Conservation (phyloP, 192 early-diverging fungal species). For the Dissophora globulifera region DNA sequence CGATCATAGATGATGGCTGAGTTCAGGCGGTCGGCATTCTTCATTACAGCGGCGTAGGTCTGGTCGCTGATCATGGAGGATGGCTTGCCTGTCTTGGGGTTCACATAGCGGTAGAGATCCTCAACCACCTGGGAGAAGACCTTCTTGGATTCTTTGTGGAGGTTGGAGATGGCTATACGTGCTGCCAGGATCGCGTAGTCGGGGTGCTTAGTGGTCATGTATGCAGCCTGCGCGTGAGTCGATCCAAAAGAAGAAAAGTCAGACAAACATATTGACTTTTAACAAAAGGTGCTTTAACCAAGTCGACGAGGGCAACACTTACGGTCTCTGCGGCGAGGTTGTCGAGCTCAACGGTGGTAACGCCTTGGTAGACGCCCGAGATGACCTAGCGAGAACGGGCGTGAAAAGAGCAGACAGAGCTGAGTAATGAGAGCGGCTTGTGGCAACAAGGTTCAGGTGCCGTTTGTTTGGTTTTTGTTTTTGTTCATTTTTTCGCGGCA, state of each 20-base stretch:
- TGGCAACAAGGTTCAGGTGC: no score
- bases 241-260: background rate
- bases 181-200: conserved; percentile 98
- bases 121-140: conserved; percentile 85
- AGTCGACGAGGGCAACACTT: no score
- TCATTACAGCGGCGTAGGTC: conserved; percentile 73
- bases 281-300: no score
- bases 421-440: no score
- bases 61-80: conserved; percentile 90
- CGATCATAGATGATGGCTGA: conserved; percentile 96
- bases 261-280: no score
- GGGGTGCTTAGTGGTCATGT: conserved; percentile 95
- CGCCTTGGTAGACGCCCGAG: conserved; percentile 86
- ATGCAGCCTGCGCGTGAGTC: conserved; percentile 70
- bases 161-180: conserved; percentile 96
- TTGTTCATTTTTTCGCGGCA: no score
- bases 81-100: conserved; percentile 89
- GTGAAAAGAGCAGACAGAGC: no score
- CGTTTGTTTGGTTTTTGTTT: no score
- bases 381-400: conserved; percentile 71
- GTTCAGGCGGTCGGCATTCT: conserved; percentile 86
- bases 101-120: conserved; percentile 86
- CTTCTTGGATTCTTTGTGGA: conserved; percentile 89
- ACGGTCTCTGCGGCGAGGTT: conserved; percentile 88
- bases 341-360: conserved; percentile 89